Evolutionary conservation across 768 basidiomycete species (phyloP), one percentile per base, ranked within the genome.

Genomic region (Kwoniella sp.): DNA sequence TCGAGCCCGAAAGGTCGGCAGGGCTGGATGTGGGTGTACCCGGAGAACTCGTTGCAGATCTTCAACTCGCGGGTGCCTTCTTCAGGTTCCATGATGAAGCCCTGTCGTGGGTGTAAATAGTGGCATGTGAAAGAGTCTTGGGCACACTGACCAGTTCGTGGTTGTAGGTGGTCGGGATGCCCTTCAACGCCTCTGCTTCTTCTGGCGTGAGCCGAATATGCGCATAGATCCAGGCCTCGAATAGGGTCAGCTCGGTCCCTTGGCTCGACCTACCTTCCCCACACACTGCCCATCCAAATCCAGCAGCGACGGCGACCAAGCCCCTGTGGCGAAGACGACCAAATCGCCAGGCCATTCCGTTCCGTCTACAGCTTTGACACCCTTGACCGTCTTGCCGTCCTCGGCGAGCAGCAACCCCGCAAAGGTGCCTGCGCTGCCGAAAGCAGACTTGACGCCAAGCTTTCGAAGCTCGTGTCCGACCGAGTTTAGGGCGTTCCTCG

Each of bases 201-300:
- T 70, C 66, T 1, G 54, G 55, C 12, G 64, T 67, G 7, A 74
- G 48, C 39, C 70, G 61, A 2, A 74, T 55, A 49, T 74, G 73
- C 1, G 48, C 48, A 23, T 50, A 50, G 19, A 38, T 39, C 48
- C 48, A 50, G 0, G 36, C 48, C 48, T 50, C 11, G 5, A 39
- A 26, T 3, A 47, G 2, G 11, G 7, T 22, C 44, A 12, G 17
- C 15, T 15, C 34, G 5, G 15, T n/a, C n/a, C n/a, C n/a, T n/a
- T n/a, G n/a, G n/a, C 17, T 3, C 3, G 5, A 47, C 65, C 48
- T 32, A 65, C 69, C 60, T 73, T 73, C 6, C 65, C 65, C 12
- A 52, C 50, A 56, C 73, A 74, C 46, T 74, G 73, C 5, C 60
- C 69, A 22, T 71, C 42, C 0, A 74, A 59, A 53, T 73, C 68